phyloP scores from a whole-genome alignment of 257 asterid genomes.

The Penstemon davidsonii region DNA sequence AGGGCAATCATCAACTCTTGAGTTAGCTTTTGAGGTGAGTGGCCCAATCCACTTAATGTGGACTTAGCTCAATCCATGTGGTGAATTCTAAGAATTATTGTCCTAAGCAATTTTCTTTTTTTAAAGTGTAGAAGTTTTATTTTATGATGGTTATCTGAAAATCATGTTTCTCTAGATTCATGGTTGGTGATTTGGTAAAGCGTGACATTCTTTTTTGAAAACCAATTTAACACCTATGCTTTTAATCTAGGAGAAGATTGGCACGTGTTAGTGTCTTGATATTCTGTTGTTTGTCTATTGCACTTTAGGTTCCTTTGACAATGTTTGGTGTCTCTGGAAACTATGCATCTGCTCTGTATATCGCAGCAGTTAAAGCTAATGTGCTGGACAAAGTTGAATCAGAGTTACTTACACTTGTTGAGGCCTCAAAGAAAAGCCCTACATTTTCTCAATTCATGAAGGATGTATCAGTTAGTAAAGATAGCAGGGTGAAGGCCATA shows the following conservation, averaged over 20 bases:
- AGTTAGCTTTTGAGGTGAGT: no score
- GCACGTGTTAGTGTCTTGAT: slow-evolving; percentile 16
- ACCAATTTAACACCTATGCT: neutral
- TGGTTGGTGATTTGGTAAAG: neutral
- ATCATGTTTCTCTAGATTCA: neutral
- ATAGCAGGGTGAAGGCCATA: slow-evolving; percentile 67
- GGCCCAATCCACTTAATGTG: no score
- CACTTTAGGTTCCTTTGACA: slow-evolving; percentile 69
- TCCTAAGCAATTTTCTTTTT: slow-evolving; percentile 4
- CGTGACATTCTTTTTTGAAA: neutral
- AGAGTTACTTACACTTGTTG: slow-evolving; percentile 66
- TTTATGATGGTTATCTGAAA: neutral
- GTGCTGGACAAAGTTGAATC: slow-evolving; percentile 80
- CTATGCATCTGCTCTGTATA: slow-evolving; percentile 89
- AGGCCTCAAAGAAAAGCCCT: slow-evolving; percentile 79
- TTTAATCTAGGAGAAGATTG: slow-evolving; percentile 9
- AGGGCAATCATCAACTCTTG: no score
- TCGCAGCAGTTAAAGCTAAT: slow-evolving; percentile 78
- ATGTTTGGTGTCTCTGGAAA: slow-evolving; percentile 88
- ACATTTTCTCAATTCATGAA: slow-evolving; percentile 73
- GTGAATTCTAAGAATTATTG: neutral
- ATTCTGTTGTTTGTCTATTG: slow-evolving; percentile 10
- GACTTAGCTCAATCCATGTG: no score
- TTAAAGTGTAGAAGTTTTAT: neutral
- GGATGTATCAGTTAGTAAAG: slow-evolving; percentile 67